A percentile compares a stretch with the other conserved stretches of the same genome.
Evolutionary conservation across 331 rosid genomes (phyloP).

Genomic region (Dryas integrifolia): DNA sequence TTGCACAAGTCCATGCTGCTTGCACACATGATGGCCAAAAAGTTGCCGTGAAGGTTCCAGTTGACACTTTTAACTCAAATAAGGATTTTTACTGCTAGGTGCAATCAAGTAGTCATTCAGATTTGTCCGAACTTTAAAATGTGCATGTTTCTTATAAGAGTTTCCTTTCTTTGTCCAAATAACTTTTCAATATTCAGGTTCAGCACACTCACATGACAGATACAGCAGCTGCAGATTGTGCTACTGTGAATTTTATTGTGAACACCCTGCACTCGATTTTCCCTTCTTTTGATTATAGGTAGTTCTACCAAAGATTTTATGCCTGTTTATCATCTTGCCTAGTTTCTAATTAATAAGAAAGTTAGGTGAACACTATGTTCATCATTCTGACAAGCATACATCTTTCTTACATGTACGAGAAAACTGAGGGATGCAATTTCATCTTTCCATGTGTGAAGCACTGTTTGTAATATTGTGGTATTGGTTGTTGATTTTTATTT

Average conservation of each 20-base stretch:
- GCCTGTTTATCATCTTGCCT: conserved; percentile 10
- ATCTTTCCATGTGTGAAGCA: not conserved
- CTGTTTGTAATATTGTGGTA: not conserved
- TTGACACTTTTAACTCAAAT: conserved; percentile 18
- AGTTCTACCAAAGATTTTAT: conserved; percentile 20
- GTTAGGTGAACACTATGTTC: conserved; percentile 22
- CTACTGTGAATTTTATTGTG: conserved; percentile 79
- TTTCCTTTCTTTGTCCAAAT: conserved; percentile 18
- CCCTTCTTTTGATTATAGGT: conserved; percentile 94
- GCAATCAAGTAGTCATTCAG: conserved; percentile 32
- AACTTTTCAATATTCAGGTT: conserved; percentile 55
- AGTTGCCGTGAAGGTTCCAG: conserved; percentile 92
- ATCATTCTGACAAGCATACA: not conserved
- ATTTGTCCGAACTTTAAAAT: conserved; percentile 2
- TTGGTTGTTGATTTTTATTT: conserved; percentile 25
- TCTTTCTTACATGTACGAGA: not conserved
- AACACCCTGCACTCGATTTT: conserved; percentile 68
- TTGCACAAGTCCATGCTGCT: conserved; percentile 96
- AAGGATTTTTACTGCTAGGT: conserved; percentile 28
- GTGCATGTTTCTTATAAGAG: conserved; percentile 24
- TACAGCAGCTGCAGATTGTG: conserved; percentile 93
- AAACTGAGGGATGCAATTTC: not conserved
- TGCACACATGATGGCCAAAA: conserved; percentile 72
- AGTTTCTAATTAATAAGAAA: conserved; percentile 19
- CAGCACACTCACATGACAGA: conserved; percentile 95